Base-by-base conservation (phyloP, 1,284 basidiomycete genomes). In the Vanrija sp. region DNA sequence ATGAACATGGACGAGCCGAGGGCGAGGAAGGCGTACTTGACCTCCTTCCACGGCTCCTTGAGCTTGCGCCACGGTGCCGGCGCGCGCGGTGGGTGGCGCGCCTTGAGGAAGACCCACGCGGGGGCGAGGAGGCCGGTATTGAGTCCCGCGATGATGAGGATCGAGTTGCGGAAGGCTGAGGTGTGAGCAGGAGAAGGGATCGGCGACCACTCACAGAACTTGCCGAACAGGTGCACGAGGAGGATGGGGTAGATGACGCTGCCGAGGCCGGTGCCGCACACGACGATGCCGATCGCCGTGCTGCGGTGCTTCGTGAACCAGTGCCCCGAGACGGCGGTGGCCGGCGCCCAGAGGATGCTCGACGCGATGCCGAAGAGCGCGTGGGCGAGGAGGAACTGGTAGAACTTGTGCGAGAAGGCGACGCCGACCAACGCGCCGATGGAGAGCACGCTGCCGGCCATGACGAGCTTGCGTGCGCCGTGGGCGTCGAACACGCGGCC, bases 241-340 rank as follows among this genome's bases (percentile, higher is more conserved):
- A 66, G 63, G 53, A 75, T 69, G 12, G 73, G 73, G 51, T 71
- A 71, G 48, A 71, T 60, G 22, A 75, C 65, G 5, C 69, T 67
- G 12, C 68, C 69, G 9, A 72, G 50, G 8, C 73, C 73, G 19
- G 37, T 67, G 10, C 73, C 73, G 47, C 66, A 66, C 6, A 68
- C 65, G n/a, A 73, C 69, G 49, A 73, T 57, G 3, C 69, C 73
- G n/a, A 71, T 66, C 2, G 73, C 72, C 4, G 65, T 69, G 6
- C 66, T 62, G 23, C 72, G 59, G 37, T 54, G 60, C 16, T 63
- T 61, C 51, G 70, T 53, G 56, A 75, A 75, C 73, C 73, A 75
- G 43, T 73, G 71, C 2, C 68, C 67, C 4, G 63, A 63, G 12
- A 71, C 64, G 8, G 71, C 68, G 1, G 68, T 72, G 1, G 67